Conservation (phyloP, 1,139 yeast species). For the Kazachstania sp. region DNA sequence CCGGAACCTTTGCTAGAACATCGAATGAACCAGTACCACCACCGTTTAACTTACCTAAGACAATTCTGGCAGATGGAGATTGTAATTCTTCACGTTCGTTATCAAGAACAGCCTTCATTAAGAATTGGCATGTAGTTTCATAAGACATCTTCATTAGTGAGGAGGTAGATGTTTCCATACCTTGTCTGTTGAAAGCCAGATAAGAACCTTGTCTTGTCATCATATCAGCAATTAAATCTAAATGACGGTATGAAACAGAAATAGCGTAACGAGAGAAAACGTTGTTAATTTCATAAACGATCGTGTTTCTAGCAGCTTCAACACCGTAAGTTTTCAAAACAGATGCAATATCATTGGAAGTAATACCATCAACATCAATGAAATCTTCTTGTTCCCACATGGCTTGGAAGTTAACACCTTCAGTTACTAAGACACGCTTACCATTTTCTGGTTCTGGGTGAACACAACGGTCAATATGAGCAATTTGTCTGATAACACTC, state of each 20-base stretch:
- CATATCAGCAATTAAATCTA: conserved; percentile 95
- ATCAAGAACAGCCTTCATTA: conserved; percentile 91
- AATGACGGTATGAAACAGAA: conserved; percentile 84
- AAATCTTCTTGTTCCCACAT: conserved; percentile 98
- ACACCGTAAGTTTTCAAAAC: conserved; percentile 92
- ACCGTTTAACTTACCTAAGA: conserved; percentile 79
- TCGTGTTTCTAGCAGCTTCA: conserved; percentile 96
- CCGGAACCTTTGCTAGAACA: conserved; percentile 60
- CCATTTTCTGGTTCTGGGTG: conserved; percentile 69
- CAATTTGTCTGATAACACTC: conserved; percentile 89
- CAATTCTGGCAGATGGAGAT: conserved; percentile 92
- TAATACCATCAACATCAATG: conserved; percentile 76
- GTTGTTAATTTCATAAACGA: conserved; percentile 90
- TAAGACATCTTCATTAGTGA: conserved; percentile 98
- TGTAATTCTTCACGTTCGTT: conserved; percentile 84
- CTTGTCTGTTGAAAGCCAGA: conserved; percentile 95
- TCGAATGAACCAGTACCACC: conserved; percentile 98
- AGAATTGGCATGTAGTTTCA: conserved; percentile 96
- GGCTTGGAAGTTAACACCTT: conserved; percentile 94
- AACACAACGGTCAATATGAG: conserved; percentile 85
- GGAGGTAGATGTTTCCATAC: conserved; percentile 91
- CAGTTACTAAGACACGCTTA: conserved; percentile 76
- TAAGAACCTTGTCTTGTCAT: conserved; percentile 99
- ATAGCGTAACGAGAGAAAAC: conserved; percentile 97
- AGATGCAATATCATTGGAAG: conserved; percentile 88